Base-by-base conservation (phyloP, 306 rosid genomes). In the Lotus japonicus region DNA sequence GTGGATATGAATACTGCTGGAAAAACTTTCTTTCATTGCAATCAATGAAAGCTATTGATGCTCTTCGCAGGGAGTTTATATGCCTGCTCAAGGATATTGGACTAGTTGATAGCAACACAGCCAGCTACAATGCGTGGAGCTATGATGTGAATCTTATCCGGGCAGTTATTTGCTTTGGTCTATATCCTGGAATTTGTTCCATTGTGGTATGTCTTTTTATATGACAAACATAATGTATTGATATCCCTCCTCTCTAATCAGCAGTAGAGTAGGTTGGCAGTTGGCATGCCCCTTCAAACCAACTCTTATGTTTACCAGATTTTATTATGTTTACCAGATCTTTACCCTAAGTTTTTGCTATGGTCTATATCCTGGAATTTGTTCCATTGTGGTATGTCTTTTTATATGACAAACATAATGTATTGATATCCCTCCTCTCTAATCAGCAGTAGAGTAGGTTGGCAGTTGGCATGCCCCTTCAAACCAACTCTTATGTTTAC, bases 41-140 rank as follows among this genome's bases (percentile, higher is more conserved):
- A 75, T 90, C 99, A 16, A 84, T 95, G 96, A 95, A 90, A 83
- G 97, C 91, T 50, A 87, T 95, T 72, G 99, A 90, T 84, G 87
- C 97, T 65, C 92, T 95, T 52, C 82, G 97, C 69, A 82, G 74
- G 57, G 95, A 95, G 80, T 85, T 90, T 81, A 68, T 74, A 65
- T 84, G 89, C 72, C 75, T 95, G 78, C 89, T 88, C 21, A 90
- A 83, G 60, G 92, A 90, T 73, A 83, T 82, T 19, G 88, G 91
- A 75, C 75, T 95, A 70, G 85, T 85, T 56, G 97, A 95, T 83
- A 80, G 85, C 70, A 74, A 81, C 78, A 42, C 81, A 53, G 60
- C 82, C 71, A 68, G 70, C 84, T 75, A 83, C 78, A 83, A 86
- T 21, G 76, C 79, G 15, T 86, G 90, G 94, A 82, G 90, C 77